Evolutionary conservation across 805 yeast genomes (phyloP).

Genomic region (Komagataella populi): DNA sequence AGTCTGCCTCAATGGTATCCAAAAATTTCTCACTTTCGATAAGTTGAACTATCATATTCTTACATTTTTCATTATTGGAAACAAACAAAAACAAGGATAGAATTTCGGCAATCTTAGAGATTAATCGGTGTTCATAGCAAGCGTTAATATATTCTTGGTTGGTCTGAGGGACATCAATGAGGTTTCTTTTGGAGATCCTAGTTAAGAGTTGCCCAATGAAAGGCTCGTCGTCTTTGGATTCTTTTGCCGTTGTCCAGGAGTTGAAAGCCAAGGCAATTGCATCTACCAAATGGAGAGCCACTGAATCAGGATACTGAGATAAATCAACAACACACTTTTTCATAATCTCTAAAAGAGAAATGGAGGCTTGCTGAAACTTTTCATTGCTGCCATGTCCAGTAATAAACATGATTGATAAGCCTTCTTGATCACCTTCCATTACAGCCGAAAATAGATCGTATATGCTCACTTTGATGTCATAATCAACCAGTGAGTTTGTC

Average conservation of each 20-base stretch:
- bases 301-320: slow-evolving; percentile 41
- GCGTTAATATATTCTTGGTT: slow-evolving; percentile 16
- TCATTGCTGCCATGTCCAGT: slow-evolving; percentile 39
- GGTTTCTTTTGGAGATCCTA: slow-evolving; percentile 6
- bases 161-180: slow-evolving; percentile 3
- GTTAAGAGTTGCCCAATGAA: slow-evolving; percentile 28
- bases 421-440: slow-evolving; percentile 64
- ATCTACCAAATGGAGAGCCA: slow-evolving; percentile 56
- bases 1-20: slow-evolving; percentile 15
- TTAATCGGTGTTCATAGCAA: slow-evolving; percentile 42
- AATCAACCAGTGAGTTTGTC: slow-evolving; percentile 38
- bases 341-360: slow-evolving; percentile 41
- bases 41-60: slow-evolving; percentile 23
- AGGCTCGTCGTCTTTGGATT: slow-evolving; percentile 30
- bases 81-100: slow-evolving; percentile 61
- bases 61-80: slow-evolving; percentile 27
- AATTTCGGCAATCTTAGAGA: slow-evolving; percentile 62
- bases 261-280: slow-evolving; percentile 65
- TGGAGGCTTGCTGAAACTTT: slow-evolving; percentile 5
- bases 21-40: slow-evolving; percentile 25
- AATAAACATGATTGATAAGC: slow-evolving; percentile 55
- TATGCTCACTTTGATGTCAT: slow-evolving; percentile 35
- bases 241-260: slow-evolving; percentile 59
- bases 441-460: slow-evolving; percentile 57
- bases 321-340: slow-evolving; percentile 40